phyloP scores from a whole-genome alignment of 129 eudicot genomes.

The Gnaphalium uliginosum region DNA sequence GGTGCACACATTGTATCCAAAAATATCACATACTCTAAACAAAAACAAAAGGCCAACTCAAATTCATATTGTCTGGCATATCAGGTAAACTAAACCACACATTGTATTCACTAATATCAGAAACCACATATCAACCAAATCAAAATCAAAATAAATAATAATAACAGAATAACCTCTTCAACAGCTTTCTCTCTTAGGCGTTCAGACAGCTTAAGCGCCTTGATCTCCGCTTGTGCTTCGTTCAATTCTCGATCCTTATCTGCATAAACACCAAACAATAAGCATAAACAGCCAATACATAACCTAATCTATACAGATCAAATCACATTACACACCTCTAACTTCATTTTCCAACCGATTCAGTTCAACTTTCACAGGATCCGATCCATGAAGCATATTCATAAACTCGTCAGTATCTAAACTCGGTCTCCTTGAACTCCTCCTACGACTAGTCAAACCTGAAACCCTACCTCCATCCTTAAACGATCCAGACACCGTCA shows the following conservation, averaged over 20 bases:
- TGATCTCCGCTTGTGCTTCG: slow-evolving; percentile 89
- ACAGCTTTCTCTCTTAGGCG: slow-evolving; percentile 84
- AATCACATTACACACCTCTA: slow-evolving; percentile 62
- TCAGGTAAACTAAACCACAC: not conserved
- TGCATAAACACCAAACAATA: slow-evolving; percentile 35
- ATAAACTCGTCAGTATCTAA: slow-evolving; percentile 88
- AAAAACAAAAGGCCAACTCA: not conserved
- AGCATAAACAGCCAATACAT: not conserved
- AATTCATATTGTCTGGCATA: not conserved
- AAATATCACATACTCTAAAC: not conserved
- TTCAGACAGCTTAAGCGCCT: slow-evolving; percentile 76
- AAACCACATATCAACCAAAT: not conserved
- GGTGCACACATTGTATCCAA: no score
- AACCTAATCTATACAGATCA: slow-evolving; percentile 38
- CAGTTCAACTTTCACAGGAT: slow-evolving; percentile 96
- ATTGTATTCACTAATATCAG: slow-evolving; percentile 9
- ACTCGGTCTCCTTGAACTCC: slow-evolving; percentile 68
- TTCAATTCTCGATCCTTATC: slow-evolving; percentile 84
- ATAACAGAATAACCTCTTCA: slow-evolving; percentile 67
- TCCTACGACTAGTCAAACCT: slow-evolving; percentile 50
- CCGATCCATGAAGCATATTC: slow-evolving; percentile 89
- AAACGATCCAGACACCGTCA: slow-evolving; percentile 59
- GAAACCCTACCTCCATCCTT: slow-evolving; percentile 49
- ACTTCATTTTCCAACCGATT: slow-evolving; percentile 95
- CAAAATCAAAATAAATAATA: not conserved